Evolutionary conservation across 805 yeast species (phyloP).

Genomic region (Myxozyma melibiosi): DNA sequence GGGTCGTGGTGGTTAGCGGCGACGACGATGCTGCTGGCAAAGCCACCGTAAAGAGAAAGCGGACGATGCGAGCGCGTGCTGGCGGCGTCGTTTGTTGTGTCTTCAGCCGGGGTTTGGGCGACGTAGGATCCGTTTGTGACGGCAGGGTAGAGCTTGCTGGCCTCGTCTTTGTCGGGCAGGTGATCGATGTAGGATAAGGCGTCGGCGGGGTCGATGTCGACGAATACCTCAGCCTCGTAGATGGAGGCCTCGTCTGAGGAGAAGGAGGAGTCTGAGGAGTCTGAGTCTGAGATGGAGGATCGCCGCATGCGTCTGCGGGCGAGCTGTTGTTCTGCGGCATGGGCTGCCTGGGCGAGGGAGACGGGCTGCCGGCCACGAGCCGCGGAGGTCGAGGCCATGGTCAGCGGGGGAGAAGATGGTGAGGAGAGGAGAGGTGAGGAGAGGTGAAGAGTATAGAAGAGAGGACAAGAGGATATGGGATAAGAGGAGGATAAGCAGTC

Average conservation of each 20-base stretch:
- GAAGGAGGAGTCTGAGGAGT: constrained; percentile 10
- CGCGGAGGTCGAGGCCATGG: constrained; percentile 9
- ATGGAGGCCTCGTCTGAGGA: constrained; percentile 28
- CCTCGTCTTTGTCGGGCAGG: constrained; percentile 24
- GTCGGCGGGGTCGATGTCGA: constrained; percentile 18
- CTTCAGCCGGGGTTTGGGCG: constrained; percentile 1
- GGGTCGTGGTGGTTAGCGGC: not conserved
- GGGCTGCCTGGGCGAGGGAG: constrained; percentile 22
- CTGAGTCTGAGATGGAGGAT: constrained; percentile 6
- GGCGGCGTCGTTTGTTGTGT: not conserved
- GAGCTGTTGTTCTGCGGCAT: constrained; percentile 15
- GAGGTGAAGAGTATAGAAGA: not conserved
- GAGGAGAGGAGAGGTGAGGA: not conserved
- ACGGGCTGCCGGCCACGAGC: constrained; percentile 12
- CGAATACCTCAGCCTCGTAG: constrained; percentile 31
- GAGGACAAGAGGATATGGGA: not conserved
- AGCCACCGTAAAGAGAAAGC: not conserved
- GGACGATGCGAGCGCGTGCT: not conserved
- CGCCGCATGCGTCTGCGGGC: not conserved
- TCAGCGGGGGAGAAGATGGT: not conserved
- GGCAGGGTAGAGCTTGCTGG: constrained; percentile 13
- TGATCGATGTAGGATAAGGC: constrained; percentile 10
- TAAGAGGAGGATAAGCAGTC: too few species aligned
- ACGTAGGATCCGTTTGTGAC: constrained; percentile 13
- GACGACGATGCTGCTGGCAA: not conserved